These are phyloP conservation scores for Brassica cretica DNA, from an alignment of 345 rosid species.

Conservation along the genomic window DNA sequence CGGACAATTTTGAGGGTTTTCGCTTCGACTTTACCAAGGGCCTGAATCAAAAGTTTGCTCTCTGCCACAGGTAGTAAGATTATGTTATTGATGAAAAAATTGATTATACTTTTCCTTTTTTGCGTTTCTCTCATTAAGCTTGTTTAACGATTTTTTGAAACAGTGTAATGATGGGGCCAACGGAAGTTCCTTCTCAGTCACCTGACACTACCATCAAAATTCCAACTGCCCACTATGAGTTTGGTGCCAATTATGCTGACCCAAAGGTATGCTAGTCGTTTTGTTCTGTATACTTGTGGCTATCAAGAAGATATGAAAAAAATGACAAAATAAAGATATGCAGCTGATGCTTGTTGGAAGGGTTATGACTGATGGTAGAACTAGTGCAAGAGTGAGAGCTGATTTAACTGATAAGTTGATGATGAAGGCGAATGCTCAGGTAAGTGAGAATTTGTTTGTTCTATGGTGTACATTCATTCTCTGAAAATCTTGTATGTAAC, in stretches of 20 bases:
- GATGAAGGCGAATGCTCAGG: slow-evolving; percentile 91
- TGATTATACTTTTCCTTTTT: background rate
- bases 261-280: slow-evolving; percentile 43
- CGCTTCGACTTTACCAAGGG: slow-evolving; percentile 94
- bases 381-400: slow-evolving; percentile 81
- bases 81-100: too few species aligned
- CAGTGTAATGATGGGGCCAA: slow-evolving; percentile 92
- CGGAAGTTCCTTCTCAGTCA: slow-evolving; percentile 88
- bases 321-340: background rate
- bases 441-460: slow-evolving; percentile 10
- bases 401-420: slow-evolving; percentile 77
- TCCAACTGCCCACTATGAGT: slow-evolving; percentile 88
- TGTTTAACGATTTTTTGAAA: slow-evolving; percentile 11
- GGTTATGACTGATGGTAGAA: slow-evolving; percentile 85
- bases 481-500: background rate
- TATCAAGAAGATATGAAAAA: slow-evolving; percentile 1
- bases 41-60: slow-evolving; percentile 79
- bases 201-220: slow-evolving; percentile 79
- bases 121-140: slow-evolving; percentile 19
- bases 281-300: slow-evolving; percentile 1
- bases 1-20: slow-evolving; percentile 90
- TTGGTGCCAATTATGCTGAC: slow-evolving; percentile 87
- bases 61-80: slow-evolving; percentile 72
- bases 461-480: background rate
- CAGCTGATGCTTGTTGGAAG: slow-evolving; percentile 96